These are phyloP conservation scores for Aspergillus asperescens DNA, from an alignment of 495 filamentous ascomycete genomes.

Conservation along the genomic window DNA sequence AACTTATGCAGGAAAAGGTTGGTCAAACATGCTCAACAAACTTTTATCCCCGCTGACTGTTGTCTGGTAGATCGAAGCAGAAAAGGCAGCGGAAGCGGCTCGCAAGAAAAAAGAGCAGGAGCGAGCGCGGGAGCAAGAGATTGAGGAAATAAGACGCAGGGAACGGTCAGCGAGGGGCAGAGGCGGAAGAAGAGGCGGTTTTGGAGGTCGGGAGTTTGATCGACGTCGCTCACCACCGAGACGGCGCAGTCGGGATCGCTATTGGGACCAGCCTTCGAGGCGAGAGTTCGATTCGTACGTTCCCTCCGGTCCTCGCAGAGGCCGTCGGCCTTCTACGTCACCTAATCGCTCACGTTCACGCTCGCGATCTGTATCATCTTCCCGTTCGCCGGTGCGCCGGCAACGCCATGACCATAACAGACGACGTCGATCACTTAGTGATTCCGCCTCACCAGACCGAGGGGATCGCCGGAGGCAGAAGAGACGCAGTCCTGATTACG, in stretches of 20 bases:
- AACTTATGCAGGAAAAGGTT: slow-evolving; percentile 91
- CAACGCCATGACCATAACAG: slow-evolving; percentile 26
- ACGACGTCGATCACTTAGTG: slow-evolving; percentile 34
- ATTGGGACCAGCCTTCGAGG: slow-evolving; percentile 47
- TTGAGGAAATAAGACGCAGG: slow-evolving; percentile 62
- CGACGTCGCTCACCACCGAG: slow-evolving; percentile 56
- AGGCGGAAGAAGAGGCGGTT: slow-evolving; percentile 52
- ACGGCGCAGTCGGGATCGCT: slow-evolving; percentile 48
- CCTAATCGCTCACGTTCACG: slow-evolving; percentile 32
- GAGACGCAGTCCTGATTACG: slow-evolving; percentile 41
- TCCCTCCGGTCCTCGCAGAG: slow-evolving; percentile 36
- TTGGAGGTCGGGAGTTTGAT: slow-evolving; percentile 44
- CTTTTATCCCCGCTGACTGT: slow-evolving; percentile 8
- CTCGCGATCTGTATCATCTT: slow-evolving; percentile 34
- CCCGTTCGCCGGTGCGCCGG: slow-evolving; percentile 36
- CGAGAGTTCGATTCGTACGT: slow-evolving; percentile 56
- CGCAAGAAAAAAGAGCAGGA: slow-evolving; percentile 67
- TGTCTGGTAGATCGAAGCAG: slow-evolving; percentile 63
- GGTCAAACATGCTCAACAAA: neutral
- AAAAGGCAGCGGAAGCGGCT: slow-evolving; percentile 72
- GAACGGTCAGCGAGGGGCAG: slow-evolving; percentile 67
- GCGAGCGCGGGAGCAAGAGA: slow-evolving; percentile 48
- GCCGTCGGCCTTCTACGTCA: slow-evolving; percentile 34
- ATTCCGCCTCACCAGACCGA: slow-evolving; percentile 37
- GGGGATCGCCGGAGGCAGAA: slow-evolving; percentile 32